Conservation (phyloP, 176 grass and related monocot species). For the Rhynchospora pubera region DNA sequence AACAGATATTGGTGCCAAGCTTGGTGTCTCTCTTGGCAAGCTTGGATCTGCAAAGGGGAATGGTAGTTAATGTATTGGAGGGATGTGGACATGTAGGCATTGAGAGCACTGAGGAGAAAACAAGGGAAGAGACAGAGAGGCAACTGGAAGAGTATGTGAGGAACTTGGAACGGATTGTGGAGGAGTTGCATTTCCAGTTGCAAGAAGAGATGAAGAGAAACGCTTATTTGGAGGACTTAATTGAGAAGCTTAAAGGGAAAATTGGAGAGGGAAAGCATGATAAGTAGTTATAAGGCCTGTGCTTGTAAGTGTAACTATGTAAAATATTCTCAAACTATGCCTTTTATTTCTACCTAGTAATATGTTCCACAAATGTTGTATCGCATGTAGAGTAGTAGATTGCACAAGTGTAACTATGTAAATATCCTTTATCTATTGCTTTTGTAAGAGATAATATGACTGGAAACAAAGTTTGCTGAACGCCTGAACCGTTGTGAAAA, state of each 20-base stretch:
- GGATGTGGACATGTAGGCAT: slow-evolving; percentile 9
- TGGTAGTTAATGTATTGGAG: slow-evolving; percentile 48
- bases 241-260: slow-evolving; percentile 21
- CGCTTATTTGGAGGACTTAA: slow-evolving; percentile 31
- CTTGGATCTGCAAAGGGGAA: slow-evolving; percentile 58
- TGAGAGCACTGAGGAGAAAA: neutral
- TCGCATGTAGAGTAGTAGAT: neutral
- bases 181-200: slow-evolving; percentile 43
- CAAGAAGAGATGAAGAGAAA: slow-evolving; percentile 49
- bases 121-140: slow-evolving; percentile 32
- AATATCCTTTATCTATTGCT: too few relatives aligned
- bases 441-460: too few relatives aligned
- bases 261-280: neutral
- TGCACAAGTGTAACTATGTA: too few relatives aligned
- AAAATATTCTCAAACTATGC: neutral
- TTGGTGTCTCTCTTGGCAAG: slow-evolving; percentile 60
- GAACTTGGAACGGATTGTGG: slow-evolving; percentile 41
- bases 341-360: neutral
- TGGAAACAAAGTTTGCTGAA: too few relatives aligned
- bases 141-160: slow-evolving; percentile 46
- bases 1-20: slow-evolving; percentile 35
- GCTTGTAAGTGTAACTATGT: neutral
- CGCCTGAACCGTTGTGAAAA: neutral
- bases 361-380: neutral
- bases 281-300: neutral